Percentiles rank a stretch among this genome's conserved stretches.
phyloP scores from a whole-genome alignment of 1,284 basidiomycete species.

The Puccinia brachypodii region DNA sequence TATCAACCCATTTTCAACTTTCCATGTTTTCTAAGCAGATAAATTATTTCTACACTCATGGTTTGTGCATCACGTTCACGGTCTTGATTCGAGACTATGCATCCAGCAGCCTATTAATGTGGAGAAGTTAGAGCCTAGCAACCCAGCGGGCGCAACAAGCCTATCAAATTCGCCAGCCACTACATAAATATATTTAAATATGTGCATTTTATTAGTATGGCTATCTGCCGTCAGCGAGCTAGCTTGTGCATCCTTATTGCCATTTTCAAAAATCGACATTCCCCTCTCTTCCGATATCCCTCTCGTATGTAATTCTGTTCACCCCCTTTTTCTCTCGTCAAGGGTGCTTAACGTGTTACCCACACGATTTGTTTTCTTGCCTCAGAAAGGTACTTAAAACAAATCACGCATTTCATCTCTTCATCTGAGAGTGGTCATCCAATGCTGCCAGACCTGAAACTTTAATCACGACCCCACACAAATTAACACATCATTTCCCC shows the following conservation, averaged over 20 bases:
- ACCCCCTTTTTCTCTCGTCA: background rate
- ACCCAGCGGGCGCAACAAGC: background rate
- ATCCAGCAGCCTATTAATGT: background rate
- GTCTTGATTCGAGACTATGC: background rate
- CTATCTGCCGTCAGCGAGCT: background rate
- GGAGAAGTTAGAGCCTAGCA: background rate
- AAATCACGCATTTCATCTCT: background rate
- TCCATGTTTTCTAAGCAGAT: background rate
- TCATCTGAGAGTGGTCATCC: background rate
- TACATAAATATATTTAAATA: background rate
- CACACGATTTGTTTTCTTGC: background rate
- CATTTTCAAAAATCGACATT: background rate
- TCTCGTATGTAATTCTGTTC: background rate
- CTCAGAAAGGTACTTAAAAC: background rate
- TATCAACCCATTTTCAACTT: background rate
- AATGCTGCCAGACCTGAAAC: background rate
- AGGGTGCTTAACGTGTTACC: background rate
- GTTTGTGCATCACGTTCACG: background rate
- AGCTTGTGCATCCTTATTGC: background rate
- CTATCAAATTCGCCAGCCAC: background rate
- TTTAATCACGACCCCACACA: conserved; percentile 3
- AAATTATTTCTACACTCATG: background rate
- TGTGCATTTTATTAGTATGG: background rate
- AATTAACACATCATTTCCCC: too few relatives aligned
- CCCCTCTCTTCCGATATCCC: background rate